Conservation (phyloP, 768 basidiomycete genomes). For the Boletus reticuloceps region DNA sequence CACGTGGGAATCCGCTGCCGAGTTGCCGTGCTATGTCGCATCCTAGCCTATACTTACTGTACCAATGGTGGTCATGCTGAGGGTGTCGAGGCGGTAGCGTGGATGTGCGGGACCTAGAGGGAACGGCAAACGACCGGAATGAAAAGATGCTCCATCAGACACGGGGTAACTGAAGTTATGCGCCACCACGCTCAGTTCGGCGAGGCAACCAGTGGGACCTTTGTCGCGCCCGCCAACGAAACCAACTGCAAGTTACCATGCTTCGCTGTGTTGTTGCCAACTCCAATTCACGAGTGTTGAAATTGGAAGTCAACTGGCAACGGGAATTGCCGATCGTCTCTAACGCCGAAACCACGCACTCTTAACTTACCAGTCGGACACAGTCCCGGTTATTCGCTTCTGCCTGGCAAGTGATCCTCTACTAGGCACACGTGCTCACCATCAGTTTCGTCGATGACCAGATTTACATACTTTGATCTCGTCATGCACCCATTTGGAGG, state of each 20-base stretch:
- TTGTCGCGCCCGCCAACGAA: background rate
- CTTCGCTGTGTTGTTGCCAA: background rate
- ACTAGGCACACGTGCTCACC: conserved; percentile 3
- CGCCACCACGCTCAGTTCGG: background rate
- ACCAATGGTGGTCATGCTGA: no score
- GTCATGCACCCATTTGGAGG: conserved; percentile 73
- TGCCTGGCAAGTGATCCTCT: conserved; percentile 8
- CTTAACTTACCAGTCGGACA: no score
- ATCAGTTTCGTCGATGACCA: background rate
- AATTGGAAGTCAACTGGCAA: background rate
- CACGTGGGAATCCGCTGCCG: conserved; percentile 20
- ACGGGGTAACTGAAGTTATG: background rate
- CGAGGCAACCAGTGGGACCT: no score
- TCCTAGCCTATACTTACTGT: no score
- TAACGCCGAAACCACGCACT: background rate
- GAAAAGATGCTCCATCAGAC: background rate
- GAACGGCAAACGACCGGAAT: background rate
- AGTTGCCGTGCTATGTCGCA: conserved; percentile 13
- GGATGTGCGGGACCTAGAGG: background rate
- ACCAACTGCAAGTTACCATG: no score
- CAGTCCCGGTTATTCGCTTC: background rate
- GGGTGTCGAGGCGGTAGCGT: no score
- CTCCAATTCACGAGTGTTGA: background rate
- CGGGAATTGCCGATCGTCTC: conserved; percentile 17
- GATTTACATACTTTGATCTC: conserved; percentile 1